Evolutionary conservation across 805 yeast species (phyloP).

Genomic region (Candida rishiriensis): DNA sequence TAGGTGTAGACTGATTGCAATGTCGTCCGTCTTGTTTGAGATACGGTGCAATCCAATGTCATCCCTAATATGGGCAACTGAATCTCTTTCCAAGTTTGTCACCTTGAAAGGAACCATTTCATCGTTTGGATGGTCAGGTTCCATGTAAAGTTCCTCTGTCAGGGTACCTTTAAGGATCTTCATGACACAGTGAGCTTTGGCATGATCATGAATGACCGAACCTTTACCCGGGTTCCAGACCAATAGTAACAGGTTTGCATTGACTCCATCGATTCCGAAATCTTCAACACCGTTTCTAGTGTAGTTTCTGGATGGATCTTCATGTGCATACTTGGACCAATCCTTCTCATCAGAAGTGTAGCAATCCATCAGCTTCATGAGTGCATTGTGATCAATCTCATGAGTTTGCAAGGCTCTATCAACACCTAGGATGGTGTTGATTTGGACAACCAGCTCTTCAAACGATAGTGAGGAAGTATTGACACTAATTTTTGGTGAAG

Average conservation of each 20-base stretch:
- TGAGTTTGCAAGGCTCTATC: constrained; percentile 27
- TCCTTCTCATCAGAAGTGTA: constrained; percentile 47
- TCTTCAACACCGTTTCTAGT: constrained; percentile 72
- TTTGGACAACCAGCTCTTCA: constrained; percentile 29
- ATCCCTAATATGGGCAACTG: constrained; percentile 65
- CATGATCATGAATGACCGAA: constrained; percentile 70
- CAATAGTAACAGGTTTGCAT: constrained; percentile 61
- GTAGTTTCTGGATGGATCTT: constrained; percentile 47
- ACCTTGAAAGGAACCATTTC: constrained; percentile 23
- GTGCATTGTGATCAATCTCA: constrained; percentile 49
- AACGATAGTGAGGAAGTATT: constrained; percentile 12
- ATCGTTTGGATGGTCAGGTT: constrained; percentile 31
- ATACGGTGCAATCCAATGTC: constrained; percentile 63
- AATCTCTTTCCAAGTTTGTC: constrained; percentile 31
- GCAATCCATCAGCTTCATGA: constrained; percentile 41
- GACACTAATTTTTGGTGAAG: constrained; percentile 2
- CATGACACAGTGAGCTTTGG: constrained; percentile 73
- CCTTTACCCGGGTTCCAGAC: constrained; percentile 70
- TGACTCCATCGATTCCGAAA: constrained; percentile 64
- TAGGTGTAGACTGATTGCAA: constrained; percentile 62
- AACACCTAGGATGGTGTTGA: constrained; percentile 32
- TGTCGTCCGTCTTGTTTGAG: constrained; percentile 40
- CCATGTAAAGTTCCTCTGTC: constrained; percentile 51
- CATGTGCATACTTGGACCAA: constrained; percentile 56
- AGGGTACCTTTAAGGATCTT: constrained; percentile 59